phyloP scores from a whole-genome alignment of 129 eudicot species.

The Centella asiatica region DNA sequence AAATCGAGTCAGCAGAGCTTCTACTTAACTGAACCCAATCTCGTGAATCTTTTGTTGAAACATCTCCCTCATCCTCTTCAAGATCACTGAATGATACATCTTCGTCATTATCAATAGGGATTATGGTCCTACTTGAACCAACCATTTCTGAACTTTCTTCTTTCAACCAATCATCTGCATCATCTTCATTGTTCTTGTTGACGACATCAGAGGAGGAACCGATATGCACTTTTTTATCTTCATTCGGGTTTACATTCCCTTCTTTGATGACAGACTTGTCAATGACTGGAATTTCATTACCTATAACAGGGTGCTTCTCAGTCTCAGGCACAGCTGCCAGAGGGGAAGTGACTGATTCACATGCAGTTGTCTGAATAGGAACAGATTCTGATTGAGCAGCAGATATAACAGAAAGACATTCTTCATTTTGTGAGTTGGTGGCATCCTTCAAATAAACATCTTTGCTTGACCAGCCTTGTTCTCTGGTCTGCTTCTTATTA shows the following conservation, averaged over 20 bases:
- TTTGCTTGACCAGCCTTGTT: conserved; percentile 19
- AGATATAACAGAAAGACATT: conserved; percentile 26
- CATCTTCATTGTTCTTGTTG: conserved; percentile 43
- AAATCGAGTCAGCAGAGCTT: neutral
- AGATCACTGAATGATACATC: conserved; percentile 95
- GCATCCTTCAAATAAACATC: conserved; percentile 21
- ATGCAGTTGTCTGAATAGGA: conserved; percentile 20
- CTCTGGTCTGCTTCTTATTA: conserved; percentile 27
- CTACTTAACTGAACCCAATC: neutral
- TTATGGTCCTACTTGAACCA: conserved; percentile 25
- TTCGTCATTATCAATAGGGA: conserved; percentile 52
- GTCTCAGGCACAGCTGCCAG: conserved; percentile 26
- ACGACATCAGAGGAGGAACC: conserved; percentile 5
- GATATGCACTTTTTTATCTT: conserved; percentile 16
- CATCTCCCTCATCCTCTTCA: conserved; percentile 81
- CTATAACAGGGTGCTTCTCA: conserved; percentile 34
- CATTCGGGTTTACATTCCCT: conserved; percentile 17
- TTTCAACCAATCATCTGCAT: conserved; percentile 75
- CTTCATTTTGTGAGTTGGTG: conserved; percentile 27
- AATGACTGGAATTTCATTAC: conserved; percentile 43
- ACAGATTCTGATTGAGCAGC: conserved; percentile 18
- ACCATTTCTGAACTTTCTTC: conserved; percentile 57
- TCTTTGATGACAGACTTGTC: conserved; percentile 52
- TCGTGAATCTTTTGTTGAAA: conserved; percentile 37
- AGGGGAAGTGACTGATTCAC: conserved; percentile 19